phyloP scores from a whole-genome alignment of 805 yeast species.

The Komagataella pastoris region DNA sequence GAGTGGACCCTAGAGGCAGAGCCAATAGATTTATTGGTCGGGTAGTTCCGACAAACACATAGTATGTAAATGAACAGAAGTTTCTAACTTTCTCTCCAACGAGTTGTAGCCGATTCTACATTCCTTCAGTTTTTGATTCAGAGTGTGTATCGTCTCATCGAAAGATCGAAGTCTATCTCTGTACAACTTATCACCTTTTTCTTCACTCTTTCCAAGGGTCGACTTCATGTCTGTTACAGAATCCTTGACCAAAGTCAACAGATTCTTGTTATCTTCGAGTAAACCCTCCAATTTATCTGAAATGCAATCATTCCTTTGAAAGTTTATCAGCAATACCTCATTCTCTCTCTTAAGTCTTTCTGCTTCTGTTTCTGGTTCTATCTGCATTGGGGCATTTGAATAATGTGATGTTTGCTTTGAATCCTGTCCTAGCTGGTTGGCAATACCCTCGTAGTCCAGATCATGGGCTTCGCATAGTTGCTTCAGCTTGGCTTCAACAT shows the following conservation, averaged over 20 bases:
- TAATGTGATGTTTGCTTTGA: no score
- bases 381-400: not conserved
- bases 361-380: slow-evolving; percentile 5
- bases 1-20: slow-evolving; percentile 2
- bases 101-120: not conserved
- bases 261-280: slow-evolving; percentile 14
- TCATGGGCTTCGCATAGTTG: not conserved
- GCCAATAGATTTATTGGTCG: not conserved
- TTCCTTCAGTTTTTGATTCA: not conserved
- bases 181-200: not conserved
- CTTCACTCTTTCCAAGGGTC: not conserved
- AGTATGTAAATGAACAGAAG: not conserved
- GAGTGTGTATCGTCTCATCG: not conserved
- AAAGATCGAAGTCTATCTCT: not conserved
- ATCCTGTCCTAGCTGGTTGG: slow-evolving; percentile 1
- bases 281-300: slow-evolving; percentile 13
- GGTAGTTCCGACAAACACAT: not conserved
- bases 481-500: not conserved
- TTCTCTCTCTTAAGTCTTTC: slow-evolving; percentile 12
- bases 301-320: slow-evolving; percentile 20
- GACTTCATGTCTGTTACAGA: not conserved
- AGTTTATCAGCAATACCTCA: slow-evolving; percentile 12
- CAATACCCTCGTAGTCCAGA: slow-evolving; percentile 4
- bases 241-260: slow-evolving; percentile 10
- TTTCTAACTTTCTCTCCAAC: not conserved